Percentiles rank a stretch among this genome's conserved stretches.
Evolutionary conservation across 208 protist genomes (phyloP).

Genomic region (Entamoeba histolytica): DNA sequence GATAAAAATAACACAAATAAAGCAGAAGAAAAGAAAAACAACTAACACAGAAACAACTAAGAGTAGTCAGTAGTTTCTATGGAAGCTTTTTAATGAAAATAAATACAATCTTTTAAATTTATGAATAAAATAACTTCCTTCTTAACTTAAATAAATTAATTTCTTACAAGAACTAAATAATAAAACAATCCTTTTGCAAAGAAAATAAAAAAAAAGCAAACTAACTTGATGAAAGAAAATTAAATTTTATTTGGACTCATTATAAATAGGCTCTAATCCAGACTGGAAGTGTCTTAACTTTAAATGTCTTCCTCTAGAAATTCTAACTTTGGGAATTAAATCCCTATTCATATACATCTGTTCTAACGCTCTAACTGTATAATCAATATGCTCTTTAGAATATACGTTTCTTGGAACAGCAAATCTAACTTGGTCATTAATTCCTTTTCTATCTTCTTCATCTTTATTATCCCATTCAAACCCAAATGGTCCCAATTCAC

Average conservation of each 20-base stretch:
- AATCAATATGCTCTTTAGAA: constrained; percentile 11
- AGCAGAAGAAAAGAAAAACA: too few relatives aligned
- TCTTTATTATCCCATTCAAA: constrained; percentile 2
- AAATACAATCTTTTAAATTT: too few relatives aligned
- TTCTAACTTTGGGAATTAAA: background rate
- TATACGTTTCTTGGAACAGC: constrained; percentile 4
- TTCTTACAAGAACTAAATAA: too few relatives aligned
- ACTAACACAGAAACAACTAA: too few relatives aligned
- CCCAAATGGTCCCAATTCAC: constrained; percentile 1
- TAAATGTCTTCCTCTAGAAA: background rate
- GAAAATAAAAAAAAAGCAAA: too few relatives aligned
- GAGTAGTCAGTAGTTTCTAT: too few relatives aligned
- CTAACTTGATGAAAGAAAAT: too few relatives aligned
- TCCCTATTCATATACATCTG: background rate
- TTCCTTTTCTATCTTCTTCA: background rate
- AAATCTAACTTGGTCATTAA: constrained; percentile 6
- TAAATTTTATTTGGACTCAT: background rate
- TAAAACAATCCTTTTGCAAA: too few relatives aligned
- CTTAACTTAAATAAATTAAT: too few relatives aligned
- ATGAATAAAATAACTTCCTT: too few relatives aligned
- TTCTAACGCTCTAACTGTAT: background rate
- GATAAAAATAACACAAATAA: too few relatives aligned
- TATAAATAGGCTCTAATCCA: background rate
- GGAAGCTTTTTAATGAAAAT: too few relatives aligned
- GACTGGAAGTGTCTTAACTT: background rate